These are phyloP conservation scores for Hyaloscypha bicolor DNA, from an alignment of 495 filamentous ascomycete species.

Conservation along the genomic window DNA sequence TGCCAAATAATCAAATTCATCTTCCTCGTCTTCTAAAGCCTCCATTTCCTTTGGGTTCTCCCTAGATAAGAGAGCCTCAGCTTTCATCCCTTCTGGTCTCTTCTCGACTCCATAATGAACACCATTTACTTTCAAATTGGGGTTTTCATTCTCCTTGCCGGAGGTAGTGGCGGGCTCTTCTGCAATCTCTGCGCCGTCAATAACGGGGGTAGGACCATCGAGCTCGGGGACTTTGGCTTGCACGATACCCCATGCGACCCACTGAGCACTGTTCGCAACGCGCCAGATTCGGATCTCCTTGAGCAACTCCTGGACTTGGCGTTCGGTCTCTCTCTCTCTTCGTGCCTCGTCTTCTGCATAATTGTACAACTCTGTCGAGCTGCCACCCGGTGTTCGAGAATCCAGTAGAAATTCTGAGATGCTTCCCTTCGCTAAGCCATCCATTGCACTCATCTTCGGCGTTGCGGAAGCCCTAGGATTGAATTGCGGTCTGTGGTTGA, in stretches of 20 bases:
- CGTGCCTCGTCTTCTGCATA: constrained; percentile 62
- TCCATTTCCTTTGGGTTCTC: constrained; percentile 21
- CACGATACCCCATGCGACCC: constrained; percentile 95
- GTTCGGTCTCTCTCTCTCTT: constrained; percentile 61
- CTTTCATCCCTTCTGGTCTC: constrained; percentile 16
- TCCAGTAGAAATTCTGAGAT: constrained; percentile 72
- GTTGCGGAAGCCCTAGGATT: constrained; percentile 53
- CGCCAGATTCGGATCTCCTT: constrained; percentile 85
- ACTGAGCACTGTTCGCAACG: constrained; percentile 81
- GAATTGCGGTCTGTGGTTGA: constrained; percentile 71
- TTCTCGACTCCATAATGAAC: constrained; percentile 6
- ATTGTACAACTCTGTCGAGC: constrained; percentile 13
- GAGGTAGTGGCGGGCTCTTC: constrained; percentile 13
- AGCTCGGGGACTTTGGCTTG: constrained; percentile 81
- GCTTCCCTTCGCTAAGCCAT: constrained; percentile 24
- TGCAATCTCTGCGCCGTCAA: constrained; percentile 2
- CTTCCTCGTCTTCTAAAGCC: constrained; percentile 42
- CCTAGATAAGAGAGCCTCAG: constrained; percentile 20
- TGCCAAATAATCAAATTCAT: constrained; percentile 87
- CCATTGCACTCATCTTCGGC: constrained; percentile 49
- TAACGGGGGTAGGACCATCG: constrained; percentile 23
- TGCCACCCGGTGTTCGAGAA: constrained; percentile 59
- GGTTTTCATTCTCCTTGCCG: constrained; percentile 7
- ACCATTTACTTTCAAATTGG: neutral
- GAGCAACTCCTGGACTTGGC: constrained; percentile 66